Percentiles rank a stretch among this genome's conserved stretches.
Evolutionary conservation across 2,329 filamentous ascomycete species (phyloP).

Genomic region (Pseudocercospora eumusae): DNA sequence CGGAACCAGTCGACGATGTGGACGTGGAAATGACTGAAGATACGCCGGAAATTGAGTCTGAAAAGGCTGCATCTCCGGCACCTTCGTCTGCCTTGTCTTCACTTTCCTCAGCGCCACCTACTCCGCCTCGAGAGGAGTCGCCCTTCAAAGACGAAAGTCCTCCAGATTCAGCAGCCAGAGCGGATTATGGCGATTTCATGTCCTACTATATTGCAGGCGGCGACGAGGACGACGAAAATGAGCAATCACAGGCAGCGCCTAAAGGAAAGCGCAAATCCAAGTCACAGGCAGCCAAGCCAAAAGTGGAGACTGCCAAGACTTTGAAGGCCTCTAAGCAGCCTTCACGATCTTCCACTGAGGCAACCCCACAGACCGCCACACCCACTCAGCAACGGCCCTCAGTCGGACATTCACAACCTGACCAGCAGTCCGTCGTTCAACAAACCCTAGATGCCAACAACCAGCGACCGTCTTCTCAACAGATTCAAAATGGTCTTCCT

Average conservation of each 20-base stretch:
- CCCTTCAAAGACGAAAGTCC: constrained; percentile 27
- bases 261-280: constrained; percentile 7
- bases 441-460: constrained; percentile 3
- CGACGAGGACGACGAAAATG: constrained; percentile 26
- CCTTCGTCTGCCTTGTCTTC: constrained; percentile 33
- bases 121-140: constrained; percentile 24
- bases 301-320: constrained; percentile 14
- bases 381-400: not conserved
- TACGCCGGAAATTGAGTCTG: constrained; percentile 8
- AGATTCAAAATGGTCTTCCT: not conserved
- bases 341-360: constrained; percentile 9
- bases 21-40: constrained; percentile 17
- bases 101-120: constrained; percentile 25
- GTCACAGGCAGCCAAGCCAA: constrained; percentile 14
- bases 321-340: constrained; percentile 8
- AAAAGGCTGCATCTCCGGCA: constrained; percentile 20
- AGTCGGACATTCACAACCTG: not conserved
- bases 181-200: constrained; percentile 39
- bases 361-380: not conserved
- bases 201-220: constrained; percentile 37
- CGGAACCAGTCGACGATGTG: constrained; percentile 20
- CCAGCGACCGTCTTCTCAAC: constrained; percentile 9
- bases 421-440: constrained; percentile 1
- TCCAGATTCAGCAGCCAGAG: constrained; percentile 16
- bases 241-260: constrained; percentile 14